These are phyloP conservation scores for Ascomycota sp. DNA, from an alignment of 2,329 filamentous ascomycete species.

Conservation along the genomic window DNA sequence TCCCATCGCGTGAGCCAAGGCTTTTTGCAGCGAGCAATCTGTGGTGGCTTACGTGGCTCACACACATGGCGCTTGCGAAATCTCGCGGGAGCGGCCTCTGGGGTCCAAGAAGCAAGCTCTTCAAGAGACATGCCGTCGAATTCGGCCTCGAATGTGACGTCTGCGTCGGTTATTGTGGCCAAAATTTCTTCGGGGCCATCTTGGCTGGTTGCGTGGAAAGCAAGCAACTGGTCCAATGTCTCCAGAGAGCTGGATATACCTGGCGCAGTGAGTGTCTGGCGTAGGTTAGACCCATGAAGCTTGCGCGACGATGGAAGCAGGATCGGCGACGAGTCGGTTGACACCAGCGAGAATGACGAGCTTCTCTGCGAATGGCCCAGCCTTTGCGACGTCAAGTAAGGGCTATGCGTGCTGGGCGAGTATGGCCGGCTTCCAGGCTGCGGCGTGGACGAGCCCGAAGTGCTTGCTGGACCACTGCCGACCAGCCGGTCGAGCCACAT, in stretches of 20 bases:
- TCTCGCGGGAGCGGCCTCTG: conserved; percentile 3
- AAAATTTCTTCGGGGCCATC: conserved; percentile 2
- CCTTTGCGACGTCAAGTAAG: conserved; percentile 44
- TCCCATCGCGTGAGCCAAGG: not conserved
- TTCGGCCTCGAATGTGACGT: conserved; percentile 45
- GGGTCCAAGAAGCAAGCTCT: conserved; percentile 32
- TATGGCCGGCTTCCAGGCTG: conserved; percentile 43
- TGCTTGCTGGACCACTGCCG: conserved; percentile 32
- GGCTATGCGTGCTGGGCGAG: conserved; percentile 48
- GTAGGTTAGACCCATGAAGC: conserved; percentile 45
- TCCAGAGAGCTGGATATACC: conserved; percentile 45
- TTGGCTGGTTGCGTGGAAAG: conserved; percentile 6
- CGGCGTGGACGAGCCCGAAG: conserved; percentile 33
- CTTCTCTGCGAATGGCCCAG: conserved; percentile 45
- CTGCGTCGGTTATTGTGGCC: conserved; percentile 19
- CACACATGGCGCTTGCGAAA: conserved; percentile 35
- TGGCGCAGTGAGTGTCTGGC: conserved; percentile 26
- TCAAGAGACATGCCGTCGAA: conserved; percentile 59
- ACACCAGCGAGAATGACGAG: conserved; percentile 57
- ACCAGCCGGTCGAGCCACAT: conserved; percentile 89
- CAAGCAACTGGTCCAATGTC: conserved; percentile 33
- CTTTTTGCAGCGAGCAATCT: not conserved
- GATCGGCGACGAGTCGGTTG: conserved; percentile 56
- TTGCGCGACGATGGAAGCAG: conserved; percentile 42
- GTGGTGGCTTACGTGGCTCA: conserved; percentile 41